Evolutionary conservation across 352 stramenopile species (phyloP).

Genomic region (Globisporangium cederbergense): DNA sequence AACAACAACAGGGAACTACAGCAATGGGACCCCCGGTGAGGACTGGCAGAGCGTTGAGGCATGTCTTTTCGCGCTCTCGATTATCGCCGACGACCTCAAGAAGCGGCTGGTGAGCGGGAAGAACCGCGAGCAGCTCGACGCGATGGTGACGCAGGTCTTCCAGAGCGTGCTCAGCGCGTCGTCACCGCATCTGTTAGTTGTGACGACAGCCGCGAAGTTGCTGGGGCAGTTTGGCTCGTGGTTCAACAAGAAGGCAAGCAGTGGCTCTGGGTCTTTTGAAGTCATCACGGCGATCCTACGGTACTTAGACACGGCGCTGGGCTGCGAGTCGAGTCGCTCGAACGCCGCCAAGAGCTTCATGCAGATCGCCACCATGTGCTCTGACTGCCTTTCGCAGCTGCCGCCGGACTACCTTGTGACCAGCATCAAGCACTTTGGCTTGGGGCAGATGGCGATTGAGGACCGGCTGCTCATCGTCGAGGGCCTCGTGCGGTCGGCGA

Average conservation of each 20-base stretch:
- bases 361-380: conserved; percentile 57
- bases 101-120: conserved; percentile 32
- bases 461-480: conserved; percentile 66
- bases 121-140: conserved; percentile 28
- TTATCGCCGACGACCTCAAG: conserved; percentile 55
- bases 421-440: conserved; percentile 44
- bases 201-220: conserved; percentile 41
- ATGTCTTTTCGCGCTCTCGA: conserved; percentile 52
- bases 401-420: conserved; percentile 36
- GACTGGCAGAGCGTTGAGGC: conserved; percentile 60
- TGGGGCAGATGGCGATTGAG: conserved; percentile 33
- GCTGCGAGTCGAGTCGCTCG: conserved; percentile 26
- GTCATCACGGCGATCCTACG: conserved; percentile 41
- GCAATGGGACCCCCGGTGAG: neutral
- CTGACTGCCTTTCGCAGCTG: conserved; percentile 42
- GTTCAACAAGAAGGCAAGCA: conserved; percentile 43
- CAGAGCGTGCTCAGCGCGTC: conserved; percentile 30
- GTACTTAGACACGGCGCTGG: conserved; percentile 53
- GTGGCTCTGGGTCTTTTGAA: conserved; percentile 28
- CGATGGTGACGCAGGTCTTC: conserved; percentile 44
- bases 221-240: conserved; percentile 56
- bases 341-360: conserved; percentile 72
- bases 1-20: neutral
- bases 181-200: conserved; percentile 37
- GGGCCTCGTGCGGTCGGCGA: conserved; percentile 51